Percentiles rank a stretch among this genome's conserved stretches.
These are phyloP conservation scores for Groenewaldozyma sp. DNA, from an alignment of 1,139 yeast species.

Conservation along the genomic window DNA sequence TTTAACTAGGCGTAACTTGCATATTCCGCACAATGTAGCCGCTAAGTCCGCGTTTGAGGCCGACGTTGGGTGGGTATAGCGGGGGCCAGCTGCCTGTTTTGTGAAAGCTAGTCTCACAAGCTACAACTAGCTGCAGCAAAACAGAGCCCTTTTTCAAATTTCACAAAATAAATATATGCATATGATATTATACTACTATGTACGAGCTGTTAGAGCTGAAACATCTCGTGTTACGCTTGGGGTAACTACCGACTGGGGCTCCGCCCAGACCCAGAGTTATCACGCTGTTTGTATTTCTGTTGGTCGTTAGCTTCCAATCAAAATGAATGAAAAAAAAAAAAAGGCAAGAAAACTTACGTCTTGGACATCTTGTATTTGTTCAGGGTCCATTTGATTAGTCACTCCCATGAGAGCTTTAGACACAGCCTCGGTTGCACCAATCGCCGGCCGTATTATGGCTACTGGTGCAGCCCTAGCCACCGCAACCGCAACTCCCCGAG, in stretches of 20 bases:
- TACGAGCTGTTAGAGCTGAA: too few species aligned
- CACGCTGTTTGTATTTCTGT: slow-evolving; percentile 9
- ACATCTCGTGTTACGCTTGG: too few species aligned
- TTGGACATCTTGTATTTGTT: slow-evolving; percentile 38
- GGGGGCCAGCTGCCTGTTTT: too few species aligned
- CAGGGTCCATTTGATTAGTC: slow-evolving; percentile 70
- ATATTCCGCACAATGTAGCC: too few species aligned
- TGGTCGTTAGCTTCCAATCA: neutral
- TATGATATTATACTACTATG: too few species aligned
- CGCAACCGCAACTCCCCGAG: slow-evolving; percentile 55
- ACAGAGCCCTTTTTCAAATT: too few species aligned
- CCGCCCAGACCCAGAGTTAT: neutral
- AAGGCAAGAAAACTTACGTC: slow-evolving; percentile 28
- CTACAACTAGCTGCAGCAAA: too few species aligned
- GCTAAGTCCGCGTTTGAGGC: too few species aligned
- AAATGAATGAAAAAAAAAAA: neutral
- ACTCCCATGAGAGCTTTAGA: slow-evolving; percentile 77
- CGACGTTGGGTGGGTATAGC: too few species aligned
- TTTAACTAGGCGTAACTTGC: too few species aligned
- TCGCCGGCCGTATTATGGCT: slow-evolving; percentile 71
- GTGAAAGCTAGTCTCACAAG: too few species aligned
- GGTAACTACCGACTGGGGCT: neutral
- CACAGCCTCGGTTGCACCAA: slow-evolving; percentile 88
- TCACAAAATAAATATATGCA: too few species aligned
- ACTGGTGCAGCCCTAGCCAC: slow-evolving; percentile 75